phyloP scores from a whole-genome alignment of 2,329 filamentous ascomycete species.

The Trichoderma sp. region DNA sequence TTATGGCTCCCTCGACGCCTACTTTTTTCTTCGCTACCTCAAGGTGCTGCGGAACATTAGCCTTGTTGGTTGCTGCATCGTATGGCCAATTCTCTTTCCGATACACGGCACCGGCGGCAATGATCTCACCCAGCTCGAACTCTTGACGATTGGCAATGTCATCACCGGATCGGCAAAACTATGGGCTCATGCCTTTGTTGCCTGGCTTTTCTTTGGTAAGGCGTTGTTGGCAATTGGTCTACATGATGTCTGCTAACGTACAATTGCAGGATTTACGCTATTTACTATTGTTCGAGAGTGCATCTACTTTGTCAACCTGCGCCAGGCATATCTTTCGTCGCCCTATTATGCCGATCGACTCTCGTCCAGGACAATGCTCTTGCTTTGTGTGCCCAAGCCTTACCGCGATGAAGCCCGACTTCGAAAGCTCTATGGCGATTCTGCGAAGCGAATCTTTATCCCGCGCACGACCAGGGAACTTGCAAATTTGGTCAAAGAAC shows the following conservation, averaged over 20 bases:
- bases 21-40: slow-evolving; percentile 78
- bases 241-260: not conserved
- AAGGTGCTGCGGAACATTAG: slow-evolving; percentile 77
- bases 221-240: not conserved
- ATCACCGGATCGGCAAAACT: slow-evolving; percentile 63
- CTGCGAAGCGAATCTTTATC: slow-evolving; percentile 85
- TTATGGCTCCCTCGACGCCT: slow-evolving; percentile 90
- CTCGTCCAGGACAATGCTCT: slow-evolving; percentile 87
- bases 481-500: slow-evolving; percentile 78
- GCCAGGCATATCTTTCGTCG: slow-evolving; percentile 88
- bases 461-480: slow-evolving; percentile 76
- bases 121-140: slow-evolving; percentile 67
- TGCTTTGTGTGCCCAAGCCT: slow-evolving; percentile 78
- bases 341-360: slow-evolving; percentile 82
- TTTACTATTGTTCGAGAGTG: slow-evolving; percentile 85
- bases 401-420: slow-evolving; percentile 80
- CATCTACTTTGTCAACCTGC: slow-evolving; percentile 89
- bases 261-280: slow-evolving; percentile 73
- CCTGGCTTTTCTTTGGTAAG: slow-evolving; percentile 72
- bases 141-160: slow-evolving; percentile 80
- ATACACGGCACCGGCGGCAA: slow-evolving; percentile 83
- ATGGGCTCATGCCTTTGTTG: slow-evolving; percentile 80
- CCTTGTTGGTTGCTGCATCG: slow-evolving; percentile 80
- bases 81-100: slow-evolving; percentile 85
- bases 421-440: slow-evolving; percentile 77